Percentiles rank a stretch among this genome's conserved stretches.
Evolutionary conservation across 345 rosid genomes (phyloP).

Genomic region (Arabidopsis arenosa): DNA sequence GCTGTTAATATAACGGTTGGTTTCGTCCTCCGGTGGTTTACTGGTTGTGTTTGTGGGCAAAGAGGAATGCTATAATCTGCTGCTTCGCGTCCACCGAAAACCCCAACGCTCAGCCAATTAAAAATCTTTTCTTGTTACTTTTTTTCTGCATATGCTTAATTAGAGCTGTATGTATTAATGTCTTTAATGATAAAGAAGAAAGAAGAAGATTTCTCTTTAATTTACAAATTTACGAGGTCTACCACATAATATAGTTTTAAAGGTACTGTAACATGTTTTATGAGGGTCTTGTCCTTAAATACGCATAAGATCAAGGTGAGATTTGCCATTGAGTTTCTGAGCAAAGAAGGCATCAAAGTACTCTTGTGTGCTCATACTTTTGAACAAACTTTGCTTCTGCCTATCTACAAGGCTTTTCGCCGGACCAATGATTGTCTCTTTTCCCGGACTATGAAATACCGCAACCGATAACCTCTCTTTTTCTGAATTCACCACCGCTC

Average conservation of each 20-base stretch:
- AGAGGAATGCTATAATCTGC: conserved; percentile 10
- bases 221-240: background rate
- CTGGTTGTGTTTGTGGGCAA: conserved; percentile 28
- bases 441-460: conserved; percentile 44
- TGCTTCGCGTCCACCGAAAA: conserved; percentile 25
- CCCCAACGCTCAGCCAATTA: background rate
- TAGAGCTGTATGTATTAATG: background rate
- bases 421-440: conserved; percentile 50
- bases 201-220: background rate
- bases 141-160: background rate
- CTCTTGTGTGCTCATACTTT: conserved; percentile 43
- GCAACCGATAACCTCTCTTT: conserved; percentile 59
- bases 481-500: conserved; percentile 50
- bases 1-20: conserved; percentile 59
- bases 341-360: conserved; percentile 51
- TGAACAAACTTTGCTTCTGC: conserved; percentile 45
- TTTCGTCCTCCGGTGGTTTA: conserved; percentile 43
- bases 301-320: conserved; percentile 51
- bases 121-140: background rate
- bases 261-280: background rate
- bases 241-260: background rate
- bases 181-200: conserved; percentile 13
- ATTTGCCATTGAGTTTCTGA: conserved; percentile 49
- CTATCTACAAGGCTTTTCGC: conserved; percentile 50
- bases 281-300: conserved; percentile 5